Conservation (phyloP, 140 eudicot species). For the Cichorium intybus region DNA sequence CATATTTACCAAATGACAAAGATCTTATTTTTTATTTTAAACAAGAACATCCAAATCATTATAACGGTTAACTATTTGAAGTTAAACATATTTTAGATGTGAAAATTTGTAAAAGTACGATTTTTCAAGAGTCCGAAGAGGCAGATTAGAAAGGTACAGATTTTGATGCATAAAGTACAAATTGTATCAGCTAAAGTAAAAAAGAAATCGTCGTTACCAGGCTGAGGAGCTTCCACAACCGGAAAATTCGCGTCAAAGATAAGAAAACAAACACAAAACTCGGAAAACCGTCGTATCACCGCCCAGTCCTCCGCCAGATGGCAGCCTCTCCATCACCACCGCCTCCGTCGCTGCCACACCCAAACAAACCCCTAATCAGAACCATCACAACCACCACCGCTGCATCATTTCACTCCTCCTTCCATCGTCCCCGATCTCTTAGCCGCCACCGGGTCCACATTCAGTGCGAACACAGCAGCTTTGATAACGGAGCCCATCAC, state of each 20-base stretch:
- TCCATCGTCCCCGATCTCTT: slow-evolving; percentile 9
- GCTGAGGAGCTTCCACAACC: slow-evolving; percentile 13
- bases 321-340: slow-evolving; percentile 52
- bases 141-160: not conserved
- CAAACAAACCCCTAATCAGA: slow-evolving; percentile 22
- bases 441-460: slow-evolving; percentile 19
- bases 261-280: not conserved
- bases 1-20: too few species aligned
- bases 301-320: slow-evolving; percentile 42
- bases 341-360: slow-evolving; percentile 29
- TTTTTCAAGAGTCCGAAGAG: not conserved
- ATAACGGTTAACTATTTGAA: too few species aligned
- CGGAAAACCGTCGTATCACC: slow-evolving; percentile 23
- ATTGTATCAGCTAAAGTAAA: not conserved
- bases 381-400: slow-evolving; percentile 7
- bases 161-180: slow-evolving; percentile 3
- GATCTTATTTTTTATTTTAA: too few species aligned
- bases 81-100: not conserved
- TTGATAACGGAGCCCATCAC: slow-evolving; percentile 37
- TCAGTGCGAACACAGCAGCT: slow-evolving; percentile 38
- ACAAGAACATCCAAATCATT: too few species aligned
- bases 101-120: not conserved
- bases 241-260: slow-evolving; percentile 10
- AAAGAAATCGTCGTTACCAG: not conserved
- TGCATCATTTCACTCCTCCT: slow-evolving; percentile 14